A percentile compares a stretch with the other conserved stretches of the same genome.
Conservation (phyloP, 768 basidiomycete genomes). For the Sporobolomyces pararoseus region DNA sequence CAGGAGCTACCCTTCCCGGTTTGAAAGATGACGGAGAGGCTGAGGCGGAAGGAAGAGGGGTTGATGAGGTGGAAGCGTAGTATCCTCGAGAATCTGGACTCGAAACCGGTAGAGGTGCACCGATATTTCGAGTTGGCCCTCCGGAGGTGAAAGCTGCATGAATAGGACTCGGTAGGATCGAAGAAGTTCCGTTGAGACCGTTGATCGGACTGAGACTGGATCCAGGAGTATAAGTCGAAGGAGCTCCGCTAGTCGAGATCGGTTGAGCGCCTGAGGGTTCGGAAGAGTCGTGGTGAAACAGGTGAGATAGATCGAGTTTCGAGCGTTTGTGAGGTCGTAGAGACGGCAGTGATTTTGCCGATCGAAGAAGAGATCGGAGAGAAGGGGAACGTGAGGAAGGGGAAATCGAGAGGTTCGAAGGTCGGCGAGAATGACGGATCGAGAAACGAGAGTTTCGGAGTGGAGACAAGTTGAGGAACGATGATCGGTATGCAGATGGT, state of each 20-base stretch:
- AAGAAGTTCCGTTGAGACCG: background rate
- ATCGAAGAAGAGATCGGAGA: conserved; percentile 15
- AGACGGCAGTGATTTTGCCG: conserved; percentile 12
- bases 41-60: background rate
- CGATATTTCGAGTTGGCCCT: background rate
- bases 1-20: conserved; percentile 22
- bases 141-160: conserved; percentile 14
- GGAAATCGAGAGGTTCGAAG: background rate
- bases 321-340: conserved; percentile 26
- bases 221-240: background rate
- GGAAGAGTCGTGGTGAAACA: background rate
- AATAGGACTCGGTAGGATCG: conserved; percentile 19
- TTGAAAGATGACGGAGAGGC: conserved; percentile 4
- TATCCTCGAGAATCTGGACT: background rate
- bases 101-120: conserved; percentile 11
- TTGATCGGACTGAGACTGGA: too few relatives aligned
- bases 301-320: conserved; percentile 5
- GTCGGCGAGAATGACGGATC: background rate
- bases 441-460: background rate
- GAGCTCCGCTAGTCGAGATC: background rate
- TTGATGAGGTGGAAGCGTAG: background rate
- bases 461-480: background rate
- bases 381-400: background rate
- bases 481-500: conserved; percentile 4
- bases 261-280: conserved; percentile 36